A percentile compares a stretch with the other conserved stretches of the same genome.
Conservation (phyloP, 192 early-diverging fungal species). For the Rhizophagus clarus region DNA sequence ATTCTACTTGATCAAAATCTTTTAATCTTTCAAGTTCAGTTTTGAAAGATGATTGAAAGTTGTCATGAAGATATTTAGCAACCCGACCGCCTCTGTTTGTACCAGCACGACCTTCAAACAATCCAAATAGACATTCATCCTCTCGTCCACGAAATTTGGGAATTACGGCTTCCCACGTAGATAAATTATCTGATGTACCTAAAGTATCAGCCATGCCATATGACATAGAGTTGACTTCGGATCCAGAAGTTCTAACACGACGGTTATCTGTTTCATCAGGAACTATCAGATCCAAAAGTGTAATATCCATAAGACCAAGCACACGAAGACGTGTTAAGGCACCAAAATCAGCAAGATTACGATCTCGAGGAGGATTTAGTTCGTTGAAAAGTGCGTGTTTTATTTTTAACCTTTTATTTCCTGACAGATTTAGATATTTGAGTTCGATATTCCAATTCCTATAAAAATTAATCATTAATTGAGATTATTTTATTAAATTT, state of each 20-base stretch:
- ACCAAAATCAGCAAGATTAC: constrained; percentile 76
- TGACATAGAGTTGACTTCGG: constrained; percentile 77
- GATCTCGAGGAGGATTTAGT: constrained; percentile 37
- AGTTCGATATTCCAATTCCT: constrained; percentile 89
- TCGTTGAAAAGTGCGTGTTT: constrained; percentile 62
- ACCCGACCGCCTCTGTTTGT: constrained; percentile 54
- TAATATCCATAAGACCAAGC: constrained; percentile 90
- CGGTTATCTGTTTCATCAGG: constrained; percentile 84
- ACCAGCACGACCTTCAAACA: constrained; percentile 76
- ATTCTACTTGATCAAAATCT: constrained; percentile 57
- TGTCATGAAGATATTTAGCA: constrained; percentile 73
- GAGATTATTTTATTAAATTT: too few relatives aligned
- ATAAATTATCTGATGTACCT: constrained; percentile 66
- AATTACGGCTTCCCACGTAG: constrained; percentile 85
- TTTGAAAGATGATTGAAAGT: constrained; percentile 65
- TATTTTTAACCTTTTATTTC: constrained; percentile 88
- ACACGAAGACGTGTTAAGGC: constrained; percentile 76
- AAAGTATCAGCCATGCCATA: constrained; percentile 89
- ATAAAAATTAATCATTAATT: background rate
- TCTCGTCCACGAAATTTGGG: constrained; percentile 82
- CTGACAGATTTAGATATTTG: constrained; percentile 87
- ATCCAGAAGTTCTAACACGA: constrained; percentile 80
- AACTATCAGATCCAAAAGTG: constrained; percentile 71
- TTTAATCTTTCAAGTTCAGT: constrained; percentile 74
- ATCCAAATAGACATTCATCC: constrained; percentile 86